phyloP scores from a whole-genome alignment of 176 grass and related monocot species.

The Saccharum officinarum region DNA sequence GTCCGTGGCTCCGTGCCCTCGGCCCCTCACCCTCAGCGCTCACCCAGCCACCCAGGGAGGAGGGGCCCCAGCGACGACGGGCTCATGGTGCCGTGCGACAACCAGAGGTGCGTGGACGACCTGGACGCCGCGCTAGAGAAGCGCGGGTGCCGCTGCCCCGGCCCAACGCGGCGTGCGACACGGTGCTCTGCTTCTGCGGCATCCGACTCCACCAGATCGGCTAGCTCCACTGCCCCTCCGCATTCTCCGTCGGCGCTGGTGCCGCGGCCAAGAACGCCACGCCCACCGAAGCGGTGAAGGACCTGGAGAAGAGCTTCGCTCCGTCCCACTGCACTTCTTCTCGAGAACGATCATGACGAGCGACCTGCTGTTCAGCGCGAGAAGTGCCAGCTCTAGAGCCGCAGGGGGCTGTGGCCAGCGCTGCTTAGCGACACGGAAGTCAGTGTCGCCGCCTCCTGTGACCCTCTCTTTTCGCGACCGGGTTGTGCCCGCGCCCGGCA shows the following conservation, averaged over 20 bases:
- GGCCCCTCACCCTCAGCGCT: slow-evolving; percentile 19
- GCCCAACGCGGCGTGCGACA: slow-evolving; percentile 84
- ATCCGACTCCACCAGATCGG: slow-evolving; percentile 98
- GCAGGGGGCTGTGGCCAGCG: no score
- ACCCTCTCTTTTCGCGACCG: no score
- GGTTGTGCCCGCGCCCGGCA: no score
- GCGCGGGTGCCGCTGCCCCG: slow-evolving; percentile 62
- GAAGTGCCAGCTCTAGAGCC: no score
- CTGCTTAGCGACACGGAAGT: no score
- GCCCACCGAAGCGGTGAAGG: slow-evolving; percentile 70
- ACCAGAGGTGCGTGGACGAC: slow-evolving; percentile 86
- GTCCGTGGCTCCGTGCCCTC: slow-evolving; percentile 27
- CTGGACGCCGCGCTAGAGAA: slow-evolving; percentile 68
- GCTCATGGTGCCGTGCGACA: slow-evolving; percentile 91
- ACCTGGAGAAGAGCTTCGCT: slow-evolving; percentile 86
- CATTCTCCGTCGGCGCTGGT: slow-evolving; percentile 44
- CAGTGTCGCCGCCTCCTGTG: no score
- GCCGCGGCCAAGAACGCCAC: slow-evolving; percentile 62
- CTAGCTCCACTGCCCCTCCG: slow-evolving; percentile 88
- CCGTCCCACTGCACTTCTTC: no score
- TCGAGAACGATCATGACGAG: no score
- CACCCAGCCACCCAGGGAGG: not conserved
- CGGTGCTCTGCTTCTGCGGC: slow-evolving; percentile 92
- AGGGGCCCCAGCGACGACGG: slow-evolving; percentile 49
- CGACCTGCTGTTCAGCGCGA: no score